Evolutionary conservation across 179 eudicot species (phyloP).

Genomic region (Pouteria campechiana): DNA sequence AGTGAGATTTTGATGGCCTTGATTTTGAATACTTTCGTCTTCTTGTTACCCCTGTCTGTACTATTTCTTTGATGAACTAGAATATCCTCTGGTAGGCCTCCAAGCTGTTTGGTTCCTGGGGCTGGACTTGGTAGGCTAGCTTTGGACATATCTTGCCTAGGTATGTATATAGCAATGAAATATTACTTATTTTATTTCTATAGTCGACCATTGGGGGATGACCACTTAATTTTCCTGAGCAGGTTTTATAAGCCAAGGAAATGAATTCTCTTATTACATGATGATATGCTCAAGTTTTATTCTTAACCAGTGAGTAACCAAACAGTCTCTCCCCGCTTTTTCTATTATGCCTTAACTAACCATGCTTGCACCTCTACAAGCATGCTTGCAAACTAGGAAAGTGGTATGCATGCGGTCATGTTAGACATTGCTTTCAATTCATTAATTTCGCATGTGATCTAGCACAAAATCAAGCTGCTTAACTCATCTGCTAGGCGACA

Average conservation of each 20-base stretch:
- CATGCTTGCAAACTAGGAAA: too few relatives aligned
- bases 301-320: conserved; percentile 55
- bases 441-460: too few relatives aligned
- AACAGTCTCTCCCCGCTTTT: not conserved
- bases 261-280: conserved; percentile 98
- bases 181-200: not conserved
- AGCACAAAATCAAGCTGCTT: too few relatives aligned
- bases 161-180: conserved; percentile 23
- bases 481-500: too few relatives aligned
- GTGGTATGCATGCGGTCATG: too few relatives aligned
- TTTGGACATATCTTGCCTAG: conserved; percentile 85
- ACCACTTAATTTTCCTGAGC: conserved; percentile 6
- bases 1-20: too few relatives aligned
- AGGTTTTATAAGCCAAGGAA: conserved; percentile 94
- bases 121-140: conserved; percentile 99
- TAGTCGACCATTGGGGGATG: not conserved
- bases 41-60: not conserved
- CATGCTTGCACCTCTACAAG: too few relatives aligned
- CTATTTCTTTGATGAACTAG: not conserved
- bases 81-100: conserved; percentile 40
- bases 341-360: not conserved
- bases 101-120: conserved; percentile 95
- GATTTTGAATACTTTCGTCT: too few relatives aligned
- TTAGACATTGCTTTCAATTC: too few relatives aligned
- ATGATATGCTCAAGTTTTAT: conserved; percentile 98